Evolutionary conservation across 2,329 filamentous ascomycete genomes (phyloP).

Genomic region (Sporothrix schenckii): DNA sequence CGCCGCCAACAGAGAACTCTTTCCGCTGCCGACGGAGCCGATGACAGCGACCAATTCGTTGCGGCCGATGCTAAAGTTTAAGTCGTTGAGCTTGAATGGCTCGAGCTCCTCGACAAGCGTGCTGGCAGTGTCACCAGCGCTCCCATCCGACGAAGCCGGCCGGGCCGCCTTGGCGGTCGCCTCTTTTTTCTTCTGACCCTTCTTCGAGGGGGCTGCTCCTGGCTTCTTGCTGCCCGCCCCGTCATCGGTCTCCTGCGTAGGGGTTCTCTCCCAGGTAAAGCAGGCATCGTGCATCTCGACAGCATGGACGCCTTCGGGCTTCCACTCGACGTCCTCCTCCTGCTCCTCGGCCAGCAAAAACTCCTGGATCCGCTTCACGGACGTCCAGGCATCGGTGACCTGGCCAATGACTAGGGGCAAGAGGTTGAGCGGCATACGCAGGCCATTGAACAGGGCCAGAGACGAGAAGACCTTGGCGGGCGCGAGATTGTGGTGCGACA

Average conservation of each 20-base stretch:
- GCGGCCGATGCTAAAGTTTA: slow-evolving; percentile 69
- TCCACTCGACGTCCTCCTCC: slow-evolving; percentile 65
- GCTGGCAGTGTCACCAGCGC: slow-evolving; percentile 57
- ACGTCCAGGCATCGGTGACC: slow-evolving; percentile 85
- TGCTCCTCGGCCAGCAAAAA: slow-evolving; percentile 86
- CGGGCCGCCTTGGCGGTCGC: slow-evolving; percentile 16
- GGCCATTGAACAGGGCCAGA: slow-evolving; percentile 86
- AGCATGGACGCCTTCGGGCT: slow-evolving; percentile 64
- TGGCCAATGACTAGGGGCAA: slow-evolving; percentile 87
- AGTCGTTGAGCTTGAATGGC: slow-evolving; percentile 71
- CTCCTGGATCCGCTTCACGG: slow-evolving; percentile 81
- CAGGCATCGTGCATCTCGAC: slow-evolving; percentile 71
- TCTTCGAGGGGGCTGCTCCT: slow-evolving; percentile 38
- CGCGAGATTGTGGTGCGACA: slow-evolving; percentile 67
- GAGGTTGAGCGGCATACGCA: slow-evolving; percentile 87
- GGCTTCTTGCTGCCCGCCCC: slow-evolving; percentile 49
- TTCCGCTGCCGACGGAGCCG: slow-evolving; percentile 84
- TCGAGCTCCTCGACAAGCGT: slow-evolving; percentile 61
- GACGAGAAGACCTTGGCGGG: slow-evolving; percentile 89
- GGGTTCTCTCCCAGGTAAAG: slow-evolving; percentile 84
- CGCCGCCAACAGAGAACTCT: slow-evolving; percentile 84
- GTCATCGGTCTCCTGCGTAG: slow-evolving; percentile 55
- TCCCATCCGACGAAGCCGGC: slow-evolving; percentile 41
- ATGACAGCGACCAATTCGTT: slow-evolving; percentile 85
- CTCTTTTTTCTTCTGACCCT: slow-evolving; percentile 39